These are phyloP conservation scores for Volvox reticuliferus DNA, from an alignment of 139 green algal genomes.

Conservation along the genomic window DNA sequence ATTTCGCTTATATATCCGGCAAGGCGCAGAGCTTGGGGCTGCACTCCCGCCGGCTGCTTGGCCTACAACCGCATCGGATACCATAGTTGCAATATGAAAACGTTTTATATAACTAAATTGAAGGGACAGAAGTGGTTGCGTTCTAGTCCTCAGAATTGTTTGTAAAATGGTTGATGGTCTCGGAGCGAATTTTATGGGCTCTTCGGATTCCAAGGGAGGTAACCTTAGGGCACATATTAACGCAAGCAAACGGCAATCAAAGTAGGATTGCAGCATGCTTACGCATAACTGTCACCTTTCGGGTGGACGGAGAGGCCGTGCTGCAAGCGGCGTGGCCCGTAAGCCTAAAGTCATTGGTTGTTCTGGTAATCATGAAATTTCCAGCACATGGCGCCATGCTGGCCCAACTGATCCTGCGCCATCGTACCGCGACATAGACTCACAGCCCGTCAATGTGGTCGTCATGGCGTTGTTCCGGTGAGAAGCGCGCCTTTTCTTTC, in stretches of 20 bases:
- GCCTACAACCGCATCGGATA: neutral
- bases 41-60: neutral
- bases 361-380: neutral
- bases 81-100: neutral
- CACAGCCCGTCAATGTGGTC: conserved; percentile 70
- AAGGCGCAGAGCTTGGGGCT: neutral
- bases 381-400: conserved; percentile 13
- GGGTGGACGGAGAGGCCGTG: neutral
- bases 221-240: too few species aligned
- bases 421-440: conserved; percentile 71
- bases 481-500: neutral
- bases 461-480: conserved; percentile 86
- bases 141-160: too few species aligned
- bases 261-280: neutral
- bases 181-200: too few species aligned
- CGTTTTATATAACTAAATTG: too few species aligned
- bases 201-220: too few species aligned
- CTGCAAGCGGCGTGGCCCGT: neutral
- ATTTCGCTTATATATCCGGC: neutral
- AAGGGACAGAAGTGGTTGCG: too few species aligned
- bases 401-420: conserved; percentile 45
- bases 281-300: neutral
- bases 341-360: neutral
- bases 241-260: too few species aligned
- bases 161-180: too few species aligned